Evolutionary conservation across 345 rosid genomes (phyloP), one percentile per base, ranked within the genome.

Genomic region (Brassica rapa): DNA sequence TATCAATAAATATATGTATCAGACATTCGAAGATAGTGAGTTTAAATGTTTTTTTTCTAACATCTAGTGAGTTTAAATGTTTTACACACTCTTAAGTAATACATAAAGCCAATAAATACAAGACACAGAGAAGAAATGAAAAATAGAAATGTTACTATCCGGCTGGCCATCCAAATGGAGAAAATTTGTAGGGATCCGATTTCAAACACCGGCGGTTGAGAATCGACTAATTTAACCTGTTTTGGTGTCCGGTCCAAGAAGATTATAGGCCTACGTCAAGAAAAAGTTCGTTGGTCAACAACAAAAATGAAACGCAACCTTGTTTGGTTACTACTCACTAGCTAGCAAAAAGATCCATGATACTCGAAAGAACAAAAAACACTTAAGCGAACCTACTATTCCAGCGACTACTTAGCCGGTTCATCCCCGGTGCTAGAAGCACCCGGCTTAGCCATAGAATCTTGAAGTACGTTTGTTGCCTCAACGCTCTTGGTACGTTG

Each of bases 401-500:
- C 49, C 35, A 53, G 6, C 19, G 46, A 66, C 67, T 67, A 67
- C 67, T 75, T 75, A 27, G 73, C 33, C 25, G 43, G 11, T 39
- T 59, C 60, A 57, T 67, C 66, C 43, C 73, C 33, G 49, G 73
- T 59, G 32, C 49, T 67, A 27, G 73, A 29, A 67, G 49, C 35
- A 57, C 14, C 46, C 21, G 25, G 66, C 61, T 75, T 75, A 53
- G 46, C n/a, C 14, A 16, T 15, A 66, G 24, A 27, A 39, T 56
- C 68, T 75, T 75, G 72, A 66, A 56, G 21, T 56, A 56, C 39
- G 72, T 56, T 75, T n/a, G 67, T 8, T 8, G 73, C 43, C 73
- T 75, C 79, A 75, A 68, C 46, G 49, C 73, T 75, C 7, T 75
- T 75, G 61, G 60, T 59, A 41, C 73, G 79, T 68, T 75, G 73